Evolutionary conservation across 371 early-diverging fungal species (phyloP), one percentile per base, ranked within the genome.

Genomic region (Rhizopus delemar): DNA sequence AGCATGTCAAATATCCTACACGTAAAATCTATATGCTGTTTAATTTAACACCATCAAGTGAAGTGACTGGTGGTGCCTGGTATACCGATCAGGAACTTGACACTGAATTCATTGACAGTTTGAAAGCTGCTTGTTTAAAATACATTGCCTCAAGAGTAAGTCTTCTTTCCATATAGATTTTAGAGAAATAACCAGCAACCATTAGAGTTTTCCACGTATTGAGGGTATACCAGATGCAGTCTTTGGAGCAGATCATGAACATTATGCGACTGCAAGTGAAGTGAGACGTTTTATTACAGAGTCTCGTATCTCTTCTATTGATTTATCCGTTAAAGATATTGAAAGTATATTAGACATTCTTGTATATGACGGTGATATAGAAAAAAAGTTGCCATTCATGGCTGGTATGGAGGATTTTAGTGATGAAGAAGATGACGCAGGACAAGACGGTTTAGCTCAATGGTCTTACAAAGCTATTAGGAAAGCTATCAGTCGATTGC

Each of bases 1-100:
- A 97, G 62, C 92, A 93, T 11, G 90, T 98, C 67, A 99, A 99
- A 88, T 82, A 82, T 66, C 91, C 95, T 1, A 92, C 93, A 12
- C 86, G 92, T 58, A 97, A 97, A 62, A 81, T 94, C 28, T 99
- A 98, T 75, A 96, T 99, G 94, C 80, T 98, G 22, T 90, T 78
- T 56, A 91, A 95, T 56, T 51, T 93, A 45, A 84, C 86, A 1
- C 98, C 99, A 3, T 94, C 96, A 9, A 88, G 86, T 33, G 97
- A 97, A 63, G 82, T 99, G 8, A 96, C 97, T 28, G 99, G 99
- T 65, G 98, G 99, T 15, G 90, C 93, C 22, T 99, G 97, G 96
- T 99, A 92, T 71, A 94, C 92, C 1, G 97, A 98, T 74, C 92
- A 96, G 63, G 97, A 96, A 59, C 77, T 99, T 60, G 99, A 99